Evolutionary conservation across 139 green algal genomes (phyloP).

Genomic region (Coelastrella sp.): DNA sequence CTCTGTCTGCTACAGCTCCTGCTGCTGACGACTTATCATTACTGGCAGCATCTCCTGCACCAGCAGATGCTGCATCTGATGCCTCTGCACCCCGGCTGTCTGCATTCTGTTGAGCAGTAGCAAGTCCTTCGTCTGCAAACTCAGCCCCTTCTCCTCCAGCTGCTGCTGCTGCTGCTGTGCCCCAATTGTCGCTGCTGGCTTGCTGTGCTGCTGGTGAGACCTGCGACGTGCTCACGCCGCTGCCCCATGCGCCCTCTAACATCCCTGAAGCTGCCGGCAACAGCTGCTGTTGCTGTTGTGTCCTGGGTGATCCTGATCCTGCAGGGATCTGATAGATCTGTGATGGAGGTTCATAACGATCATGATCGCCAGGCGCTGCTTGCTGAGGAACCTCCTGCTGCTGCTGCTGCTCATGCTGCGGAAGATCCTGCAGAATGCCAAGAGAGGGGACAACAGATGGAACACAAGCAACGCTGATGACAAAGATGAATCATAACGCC

Average conservation of each 20-base stretch:
- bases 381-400: too few relatives aligned
- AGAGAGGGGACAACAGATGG: neutral
- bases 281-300: neutral
- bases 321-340: neutral
- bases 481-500: neutral
- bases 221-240: neutral
- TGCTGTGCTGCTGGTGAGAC: conserved; percentile 4
- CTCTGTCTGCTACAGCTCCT: neutral
- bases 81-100: neutral
- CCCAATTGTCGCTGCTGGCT: neutral
- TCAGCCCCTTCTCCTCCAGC: neutral
- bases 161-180: neutral
- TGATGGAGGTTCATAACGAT: too few relatives aligned
- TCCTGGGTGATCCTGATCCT: conserved; percentile 5
- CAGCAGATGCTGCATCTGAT: neutral
- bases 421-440: neutral
- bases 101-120: neutral
- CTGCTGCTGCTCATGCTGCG: neutral
- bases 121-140: neutral
- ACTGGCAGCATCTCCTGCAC: neutral
- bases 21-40: neutral
- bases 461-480: neutral
- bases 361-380: too few relatives aligned
- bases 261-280: neutral
- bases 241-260: conserved; percentile 25